phyloP scores from a whole-genome alignment of 169 alveolate species.

The Cryptosporidium ryanae region DNA sequence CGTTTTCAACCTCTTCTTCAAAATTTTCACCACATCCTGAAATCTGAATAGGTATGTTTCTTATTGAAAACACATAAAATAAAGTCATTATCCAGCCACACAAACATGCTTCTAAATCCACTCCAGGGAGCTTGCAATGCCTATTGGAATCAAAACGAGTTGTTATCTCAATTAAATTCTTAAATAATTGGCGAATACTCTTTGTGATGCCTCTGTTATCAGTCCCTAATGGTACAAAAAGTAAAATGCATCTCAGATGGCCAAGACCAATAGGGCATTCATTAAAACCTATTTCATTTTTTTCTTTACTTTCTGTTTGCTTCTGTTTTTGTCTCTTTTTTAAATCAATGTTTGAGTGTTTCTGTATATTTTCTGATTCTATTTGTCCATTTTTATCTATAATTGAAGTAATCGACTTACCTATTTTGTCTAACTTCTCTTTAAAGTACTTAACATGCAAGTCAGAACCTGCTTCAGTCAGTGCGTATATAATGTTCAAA shows the following conservation, averaged over 20 bases:
- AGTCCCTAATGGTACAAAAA: conserved; percentile 23
- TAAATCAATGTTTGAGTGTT: neutral
- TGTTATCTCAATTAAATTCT: conserved; percentile 3
- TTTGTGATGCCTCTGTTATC: neutral
- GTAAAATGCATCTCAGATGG: conserved; percentile 19
- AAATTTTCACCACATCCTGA: neutral
- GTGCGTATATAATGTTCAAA: conserved; percentile 22
- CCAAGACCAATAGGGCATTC: conserved; percentile 1
- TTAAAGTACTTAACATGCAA: too few species aligned
- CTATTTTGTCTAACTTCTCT: too few species aligned
- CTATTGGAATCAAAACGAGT: conserved; percentile 16
- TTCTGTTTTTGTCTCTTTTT: neutral
- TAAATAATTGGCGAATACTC: conserved; percentile 24
- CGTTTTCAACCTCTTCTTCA: conserved; percentile 25
- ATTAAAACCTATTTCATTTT: neutral
- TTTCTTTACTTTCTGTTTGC: neutral
- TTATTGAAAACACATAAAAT: conserved; percentile 30
- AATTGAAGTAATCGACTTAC: too few species aligned
- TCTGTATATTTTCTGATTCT: neutral
- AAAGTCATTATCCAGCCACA: conserved; percentile 2
- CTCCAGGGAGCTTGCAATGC: neutral
- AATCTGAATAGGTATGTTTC: conserved; percentile 20
- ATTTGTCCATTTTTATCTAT: too few species aligned
- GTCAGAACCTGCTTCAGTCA: neutral
- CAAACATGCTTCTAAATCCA: conserved; percentile 24